Conservation (phyloP, 2,329 filamentous ascomycete species). For the Laburnicola sp. region DNA sequence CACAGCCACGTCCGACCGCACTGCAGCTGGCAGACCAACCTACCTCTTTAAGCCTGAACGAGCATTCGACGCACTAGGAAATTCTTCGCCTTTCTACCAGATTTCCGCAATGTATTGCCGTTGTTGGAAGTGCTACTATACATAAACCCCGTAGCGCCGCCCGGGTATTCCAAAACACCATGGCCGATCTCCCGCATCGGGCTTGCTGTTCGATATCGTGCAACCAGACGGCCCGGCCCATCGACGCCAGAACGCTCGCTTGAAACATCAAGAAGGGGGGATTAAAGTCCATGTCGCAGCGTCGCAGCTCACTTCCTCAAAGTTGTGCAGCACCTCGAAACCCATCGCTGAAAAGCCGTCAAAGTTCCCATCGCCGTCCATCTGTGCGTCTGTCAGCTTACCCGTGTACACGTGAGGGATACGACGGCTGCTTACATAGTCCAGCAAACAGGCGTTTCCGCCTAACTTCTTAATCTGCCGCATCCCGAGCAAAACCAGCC, state of each 20-base stretch:
- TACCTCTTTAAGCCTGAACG: background rate
- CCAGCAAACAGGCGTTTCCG: constrained; percentile 71
- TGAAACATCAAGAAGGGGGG: constrained; percentile 44
- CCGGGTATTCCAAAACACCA: constrained; percentile 21
- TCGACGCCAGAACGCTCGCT: background rate
- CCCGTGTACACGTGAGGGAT: background rate
- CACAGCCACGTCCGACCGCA: background rate
- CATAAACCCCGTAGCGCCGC: constrained; percentile 13
- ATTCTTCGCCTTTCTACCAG: background rate
- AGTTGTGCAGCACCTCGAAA: constrained; percentile 75
- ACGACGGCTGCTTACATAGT: constrained; percentile 66
- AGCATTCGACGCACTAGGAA: background rate
- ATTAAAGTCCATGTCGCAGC: constrained; percentile 64
- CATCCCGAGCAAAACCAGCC: constrained; percentile 77
- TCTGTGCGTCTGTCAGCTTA: constrained; percentile 53
- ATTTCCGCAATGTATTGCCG: constrained; percentile 2
- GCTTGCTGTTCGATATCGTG: background rate
- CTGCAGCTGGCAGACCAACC: background rate
- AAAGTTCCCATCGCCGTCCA: constrained; percentile 70
- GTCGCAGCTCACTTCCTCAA: constrained; percentile 77
- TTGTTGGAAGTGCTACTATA: constrained; percentile 3
- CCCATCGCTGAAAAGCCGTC: constrained; percentile 79
- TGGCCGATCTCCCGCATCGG: background rate
- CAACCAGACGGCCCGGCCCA: constrained; percentile 1
- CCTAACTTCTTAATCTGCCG: constrained; percentile 80